Base-by-base conservation (phyloP, 805 yeast species). In the Pichia insulana region DNA sequence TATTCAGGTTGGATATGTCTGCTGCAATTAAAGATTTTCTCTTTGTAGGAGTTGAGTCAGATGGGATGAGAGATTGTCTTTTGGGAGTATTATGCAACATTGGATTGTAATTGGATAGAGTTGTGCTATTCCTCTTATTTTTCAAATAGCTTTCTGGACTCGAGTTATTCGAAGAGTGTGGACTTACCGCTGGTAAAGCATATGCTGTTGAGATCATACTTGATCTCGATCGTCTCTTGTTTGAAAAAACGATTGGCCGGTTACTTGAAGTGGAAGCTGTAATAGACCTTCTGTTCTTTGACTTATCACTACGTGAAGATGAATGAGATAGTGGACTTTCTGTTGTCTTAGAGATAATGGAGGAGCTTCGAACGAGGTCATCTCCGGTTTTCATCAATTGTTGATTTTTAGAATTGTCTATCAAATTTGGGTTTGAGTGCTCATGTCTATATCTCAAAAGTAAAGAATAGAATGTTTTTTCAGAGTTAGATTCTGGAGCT, bases 221-320 rank as follows among this genome's bases (percentile, higher is more conserved):
- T 18, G 49, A 45, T 43, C 40, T 25, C 40, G 42, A 50, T 41
- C 37, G 42, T 37, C 44, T 50, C 13, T 58, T 40, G 47, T 56
- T 63, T 44, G 67, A 69, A 53, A 70, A 71, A 0, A 76, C 70
- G 5, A 69, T 69, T 2, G 75, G 68, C 45, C 70, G 64, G 52
- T 65, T 69, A 47, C 66, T 71, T 26, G 74, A 63, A 20, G 73
- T 69, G 4, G 71, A 58, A 3, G 64, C 76, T 44, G 72, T 65
- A 30, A 70, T 68, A 26, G 54, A 69, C 3, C 62, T 57, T 54
- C 77, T 70, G 46, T 65, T 54, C 54, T 31, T 18, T 13, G 45
- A 36, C 4, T 39, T 33, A 19, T 31, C 26, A 4, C 38, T 40
- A 9, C 40, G 33, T n/a, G 43, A 34, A 6, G 47, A 34, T 15